Evolutionary conservation across 78 protist genomes (phyloP).

Genomic region (Dictyostelium brefeldianum): DNA sequence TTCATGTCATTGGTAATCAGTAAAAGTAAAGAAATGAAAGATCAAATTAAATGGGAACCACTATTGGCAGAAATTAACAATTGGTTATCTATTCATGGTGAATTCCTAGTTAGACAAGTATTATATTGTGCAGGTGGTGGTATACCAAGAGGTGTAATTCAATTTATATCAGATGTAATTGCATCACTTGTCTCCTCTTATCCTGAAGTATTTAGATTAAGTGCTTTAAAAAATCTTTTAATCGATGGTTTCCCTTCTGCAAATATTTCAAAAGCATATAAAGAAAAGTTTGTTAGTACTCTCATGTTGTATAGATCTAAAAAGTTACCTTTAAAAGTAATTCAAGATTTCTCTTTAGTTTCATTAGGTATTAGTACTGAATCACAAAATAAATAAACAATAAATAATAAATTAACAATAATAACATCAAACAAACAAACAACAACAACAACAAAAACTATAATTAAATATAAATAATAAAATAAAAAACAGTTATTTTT

Average conservation of each 20-base stretch:
- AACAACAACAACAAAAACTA: no score
- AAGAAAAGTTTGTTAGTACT: constrained; percentile 37
- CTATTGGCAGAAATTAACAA: constrained; percentile 10
- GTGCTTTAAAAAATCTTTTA: constrained; percentile 13
- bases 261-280: constrained; percentile 5
- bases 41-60: constrained; percentile 10
- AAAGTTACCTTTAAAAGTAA: constrained; percentile 1
- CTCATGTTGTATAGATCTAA: constrained; percentile 40
- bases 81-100: constrained; percentile 22
- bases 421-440: no score
- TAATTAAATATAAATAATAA: no score
- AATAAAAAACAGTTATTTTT: not conserved
- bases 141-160: constrained; percentile 1
- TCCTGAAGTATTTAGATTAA: constrained; percentile 51
- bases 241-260: constrained; percentile 57
- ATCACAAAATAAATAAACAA: not conserved
- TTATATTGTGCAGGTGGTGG: constrained; percentile 56
- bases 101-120: constrained; percentile 22
- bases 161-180: constrained; percentile 18
- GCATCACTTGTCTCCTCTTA: not conserved
- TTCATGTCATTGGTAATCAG: constrained; percentile 13
- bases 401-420: no score
- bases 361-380: constrained; percentile 20
- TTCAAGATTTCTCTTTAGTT: constrained; percentile 20
- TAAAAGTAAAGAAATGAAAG: constrained; percentile 18